These are phyloP conservation scores for Ophiosphaerella narmari DNA, from an alignment of 2,329 filamentous ascomycete genomes.

Conservation along the genomic window DNA sequence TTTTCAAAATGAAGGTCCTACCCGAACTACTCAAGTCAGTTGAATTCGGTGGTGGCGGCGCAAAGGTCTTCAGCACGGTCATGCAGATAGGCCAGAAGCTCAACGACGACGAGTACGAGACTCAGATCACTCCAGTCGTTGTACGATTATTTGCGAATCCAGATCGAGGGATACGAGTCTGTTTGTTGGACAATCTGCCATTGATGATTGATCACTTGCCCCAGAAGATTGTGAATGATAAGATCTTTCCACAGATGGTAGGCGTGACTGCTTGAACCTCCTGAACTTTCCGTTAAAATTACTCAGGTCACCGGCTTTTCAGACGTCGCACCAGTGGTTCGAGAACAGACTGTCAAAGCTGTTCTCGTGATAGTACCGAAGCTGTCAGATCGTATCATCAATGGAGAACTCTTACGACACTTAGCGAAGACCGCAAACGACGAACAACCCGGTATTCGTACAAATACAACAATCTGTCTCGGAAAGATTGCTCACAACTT, in stretches of 20 bases:
- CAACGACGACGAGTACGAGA: slow-evolving; percentile 85
- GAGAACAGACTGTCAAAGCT: slow-evolving; percentile 95
- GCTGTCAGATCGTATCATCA: slow-evolving; percentile 88
- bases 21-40: slow-evolving; percentile 97
- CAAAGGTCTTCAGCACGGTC: slow-evolving; percentile 84
- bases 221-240: slow-evolving; percentile 90
- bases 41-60: slow-evolving; percentile 95
- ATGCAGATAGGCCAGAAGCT: slow-evolving; percentile 91
- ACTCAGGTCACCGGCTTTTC: slow-evolving; percentile 86
- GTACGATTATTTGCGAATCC: slow-evolving; percentile 87
- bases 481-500: slow-evolving; percentile 95
- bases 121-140: slow-evolving; percentile 81
- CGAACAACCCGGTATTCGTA: slow-evolving; percentile 94
- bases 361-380: slow-evolving; percentile 86
- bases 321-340: slow-evolving; percentile 84
- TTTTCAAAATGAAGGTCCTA: slow-evolving; percentile 95
- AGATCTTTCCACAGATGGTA: slow-evolving; percentile 93
- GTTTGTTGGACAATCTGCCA: slow-evolving; percentile 83
- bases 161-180: slow-evolving; percentile 89
- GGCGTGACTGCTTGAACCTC: not conserved
- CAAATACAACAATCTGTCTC: slow-evolving; percentile 96
- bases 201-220: slow-evolving; percentile 89
- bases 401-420: slow-evolving; percentile 87
- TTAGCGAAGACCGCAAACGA: slow-evolving; percentile 97
- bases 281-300: slow-evolving; percentile 28